Evolutionary conservation across 345 rosid genomes (phyloP).

Genomic region (Aethionema arabicum): DNA sequence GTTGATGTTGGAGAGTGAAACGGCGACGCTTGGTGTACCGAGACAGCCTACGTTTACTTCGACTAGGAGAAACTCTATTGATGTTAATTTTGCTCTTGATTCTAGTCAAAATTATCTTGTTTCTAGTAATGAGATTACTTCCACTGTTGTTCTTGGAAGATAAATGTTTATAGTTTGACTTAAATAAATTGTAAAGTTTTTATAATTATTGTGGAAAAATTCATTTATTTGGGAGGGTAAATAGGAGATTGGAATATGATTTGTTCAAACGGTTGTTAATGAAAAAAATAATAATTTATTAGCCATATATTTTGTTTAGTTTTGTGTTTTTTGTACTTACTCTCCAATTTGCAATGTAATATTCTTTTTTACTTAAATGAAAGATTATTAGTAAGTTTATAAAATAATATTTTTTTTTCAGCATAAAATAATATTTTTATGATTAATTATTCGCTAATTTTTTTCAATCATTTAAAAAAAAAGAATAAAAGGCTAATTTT

Average conservation of each 20-base stretch:
- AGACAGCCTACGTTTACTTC: conserved; percentile 60
- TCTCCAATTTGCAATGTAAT: too few relatives aligned
- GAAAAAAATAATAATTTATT: too few relatives aligned
- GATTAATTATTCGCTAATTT: too few relatives aligned
- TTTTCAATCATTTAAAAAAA: too few relatives aligned
- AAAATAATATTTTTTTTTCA: too few relatives aligned
- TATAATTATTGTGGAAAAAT: not conserved
- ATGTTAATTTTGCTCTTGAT: conserved; percentile 42
- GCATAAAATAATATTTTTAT: too few relatives aligned
- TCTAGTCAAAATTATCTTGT: conserved; percentile 36
- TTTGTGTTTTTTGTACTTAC: too few relatives aligned
- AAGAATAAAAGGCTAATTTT: too few relatives aligned
- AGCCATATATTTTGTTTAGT: too few relatives aligned
- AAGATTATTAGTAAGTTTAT: too few relatives aligned
- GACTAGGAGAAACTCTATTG: conserved; percentile 42
- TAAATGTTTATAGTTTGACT: not conserved
- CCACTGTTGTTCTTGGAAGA: conserved; percentile 39
- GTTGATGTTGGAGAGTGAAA: conserved; percentile 68
- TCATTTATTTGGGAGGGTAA: not conserved
- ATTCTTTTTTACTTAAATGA: too few relatives aligned
- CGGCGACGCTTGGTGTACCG: conserved; percentile 51
- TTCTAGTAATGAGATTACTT: conserved; percentile 38
- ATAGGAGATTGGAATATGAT: conserved; percentile 14
- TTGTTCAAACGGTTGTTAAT: not conserved
- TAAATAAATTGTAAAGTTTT: conserved; percentile 8